Evolutionary conservation across 768 basidiomycete species (phyloP), one percentile per base, ranked within the genome.

Genomic region (Sarcodon sp.): DNA sequence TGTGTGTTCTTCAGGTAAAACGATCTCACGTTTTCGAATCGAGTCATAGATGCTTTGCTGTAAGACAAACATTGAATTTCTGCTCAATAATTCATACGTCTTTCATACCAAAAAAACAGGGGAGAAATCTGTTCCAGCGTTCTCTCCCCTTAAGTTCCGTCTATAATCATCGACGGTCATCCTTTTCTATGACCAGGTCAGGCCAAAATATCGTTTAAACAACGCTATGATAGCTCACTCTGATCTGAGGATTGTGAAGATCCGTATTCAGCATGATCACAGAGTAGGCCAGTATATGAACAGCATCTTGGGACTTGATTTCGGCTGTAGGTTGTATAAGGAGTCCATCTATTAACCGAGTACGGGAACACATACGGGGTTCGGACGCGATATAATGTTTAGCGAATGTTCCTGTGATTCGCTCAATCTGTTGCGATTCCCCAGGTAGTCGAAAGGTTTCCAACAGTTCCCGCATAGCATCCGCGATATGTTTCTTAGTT

Each of bases 241-340:
- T 69, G 51, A 93, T 77, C 71, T 96, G 91, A 10, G 93, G 92
- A 59, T 88, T 97, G 61, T 97, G 93, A 33, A 80, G 78, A 66
- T 99, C 96, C 7, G 96, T 99, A 65, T 99, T 99, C 45, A 99
- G 76, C 91, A 99, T 77, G 63, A 99, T 97, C 51, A 99, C 83
- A 0, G 96, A 97, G 63, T 83, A 99, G 1, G 94, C 79, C 21
- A 99, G 67, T 7, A 99, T 87, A 63, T 96, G 93, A 15, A 89
- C 87, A 4, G 94, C 88, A 60, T 98, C 96, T 65, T 90, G 80
- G 48, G 71, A 82, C 59, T 85, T 88, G 54, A 98, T 83, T 61
- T 93, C 93, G 50, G 77, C 91, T 92, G 51, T 27, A 44, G 16
- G 35, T 45, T 21, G 18, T 10, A 46, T 47, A 33, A 27, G 39